Base-by-base conservation (phyloP, 176 grass and related monocot genomes). In the Cenchrus americanus region DNA sequence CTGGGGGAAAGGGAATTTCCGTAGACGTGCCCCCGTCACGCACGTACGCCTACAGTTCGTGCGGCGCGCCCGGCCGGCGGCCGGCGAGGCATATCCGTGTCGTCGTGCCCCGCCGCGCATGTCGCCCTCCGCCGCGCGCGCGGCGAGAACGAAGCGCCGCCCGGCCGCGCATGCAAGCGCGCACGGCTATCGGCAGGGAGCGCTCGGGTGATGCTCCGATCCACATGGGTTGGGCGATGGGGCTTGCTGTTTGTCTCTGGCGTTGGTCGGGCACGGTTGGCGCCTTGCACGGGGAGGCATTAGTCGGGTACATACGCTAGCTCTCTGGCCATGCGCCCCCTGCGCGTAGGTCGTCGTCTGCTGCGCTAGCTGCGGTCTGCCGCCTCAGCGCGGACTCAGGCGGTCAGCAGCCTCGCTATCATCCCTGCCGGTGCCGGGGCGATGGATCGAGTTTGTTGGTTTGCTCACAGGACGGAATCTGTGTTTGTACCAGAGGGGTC, bases 281-380 rank as follows among this genome's bases (percentile, higher is more conserved):
- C 76, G 21, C 8, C 57, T 66, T 80, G 68, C 73, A 12, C 63
- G 40, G 64, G 64, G 23, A 60, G 74, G 70, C 81, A 83, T 74
- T 69, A 43, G 18, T n/a, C 27, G 30, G 62, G 63, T 19, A 66
- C 63, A 8, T 37, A 34, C 34, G 34, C 34, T 37, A 37, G 34
- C 34, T 37, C 32, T 41, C 65, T 41, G 34, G 64, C 34, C 64
- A 21, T 10, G 64, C 64, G 14, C 34, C n/a, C n/a, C n/a, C n/a
- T n/a, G n/a, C 3, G 65, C 65, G 32, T 5, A 61, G 58, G 58
- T 69, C 18, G 18, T 44, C 18, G 40, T 12, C 66, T 40, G 26
- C 32, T 4, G 49, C 14, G 14, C 43, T n/a, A n/a, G n/a, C n/a
- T 44, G 42, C 43, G 0, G 49, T 51, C 49, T 21, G 54, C 52